Percentiles rank a stretch among this genome's conserved stretches.
phyloP scores from a whole-genome alignment of 2,329 filamentous ascomycete genomes.

The Chaetomium strumarium region DNA sequence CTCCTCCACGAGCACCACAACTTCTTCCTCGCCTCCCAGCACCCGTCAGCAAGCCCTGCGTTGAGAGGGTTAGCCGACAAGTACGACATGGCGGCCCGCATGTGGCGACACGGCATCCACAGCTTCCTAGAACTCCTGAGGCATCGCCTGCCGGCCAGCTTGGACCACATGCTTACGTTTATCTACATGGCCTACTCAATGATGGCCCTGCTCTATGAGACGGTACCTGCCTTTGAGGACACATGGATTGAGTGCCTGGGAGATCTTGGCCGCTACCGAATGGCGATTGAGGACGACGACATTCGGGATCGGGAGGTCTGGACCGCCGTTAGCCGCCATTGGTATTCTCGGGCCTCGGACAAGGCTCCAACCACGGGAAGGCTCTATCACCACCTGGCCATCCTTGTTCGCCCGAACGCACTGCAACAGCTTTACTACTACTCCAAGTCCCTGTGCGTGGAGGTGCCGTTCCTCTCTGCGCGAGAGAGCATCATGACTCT shows the following conservation, averaged over 20 bases:
- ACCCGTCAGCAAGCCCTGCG: constrained; percentile 67
- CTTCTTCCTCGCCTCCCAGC: constrained; percentile 81
- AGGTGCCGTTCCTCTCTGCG: constrained; percentile 60
- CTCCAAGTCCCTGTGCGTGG: constrained; percentile 62
- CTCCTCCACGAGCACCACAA: constrained; percentile 78
- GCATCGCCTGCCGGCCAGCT: constrained; percentile 64
- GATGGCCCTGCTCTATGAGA: constrained; percentile 82
- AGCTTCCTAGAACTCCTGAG: constrained; percentile 73
- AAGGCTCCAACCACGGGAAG: constrained; percentile 68
- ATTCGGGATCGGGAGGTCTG: constrained; percentile 70
- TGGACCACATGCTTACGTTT: too few relatives aligned
- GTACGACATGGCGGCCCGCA: constrained; percentile 84
- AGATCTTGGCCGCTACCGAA: constrained; percentile 73
- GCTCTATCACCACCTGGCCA: constrained; percentile 83
- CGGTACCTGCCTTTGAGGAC: constrained; percentile 72
- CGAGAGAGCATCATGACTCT: constrained; percentile 65
- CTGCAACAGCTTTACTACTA: constrained; percentile 70
- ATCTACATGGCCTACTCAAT: constrained; percentile 86
- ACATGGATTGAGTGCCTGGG: too few relatives aligned
- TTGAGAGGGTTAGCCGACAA: constrained; percentile 66
- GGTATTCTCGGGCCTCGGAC: constrained; percentile 80
- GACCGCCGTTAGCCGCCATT: constrained; percentile 72
- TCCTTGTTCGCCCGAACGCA: constrained; percentile 63
- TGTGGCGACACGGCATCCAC: constrained; percentile 94
- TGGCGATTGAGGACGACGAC: constrained; percentile 86